Percentiles rank a stretch among this genome's conserved stretches.
These are phyloP conservation scores for Babesia caballi DNA, from an alignment of 169 alveolate genomes.

Conservation along the genomic window DNA sequence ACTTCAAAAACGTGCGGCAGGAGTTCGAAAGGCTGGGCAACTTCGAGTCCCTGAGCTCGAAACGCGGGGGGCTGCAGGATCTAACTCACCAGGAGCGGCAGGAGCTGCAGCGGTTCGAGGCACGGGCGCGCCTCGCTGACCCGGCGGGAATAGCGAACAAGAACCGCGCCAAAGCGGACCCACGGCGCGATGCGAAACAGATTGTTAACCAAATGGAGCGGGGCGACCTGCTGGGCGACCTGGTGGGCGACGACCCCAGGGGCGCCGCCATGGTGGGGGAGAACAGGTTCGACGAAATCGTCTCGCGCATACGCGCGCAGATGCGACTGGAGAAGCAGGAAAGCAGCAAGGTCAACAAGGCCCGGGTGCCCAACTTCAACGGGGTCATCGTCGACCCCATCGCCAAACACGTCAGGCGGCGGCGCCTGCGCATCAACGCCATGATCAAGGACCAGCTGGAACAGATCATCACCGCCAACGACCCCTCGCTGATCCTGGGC, in stretches of 20 bases:
- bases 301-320: conserved; percentile 72
- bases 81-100: conserved; percentile 73
- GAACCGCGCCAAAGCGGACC: conserved; percentile 66
- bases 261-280: conserved; percentile 48
- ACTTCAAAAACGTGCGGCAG: conserved; percentile 2
- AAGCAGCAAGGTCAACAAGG: conserved; percentile 67
- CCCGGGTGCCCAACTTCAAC: conserved; percentile 71
- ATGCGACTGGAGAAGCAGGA: conserved; percentile 69
- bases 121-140: conserved; percentile 60
- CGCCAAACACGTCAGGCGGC: conserved; percentile 67
- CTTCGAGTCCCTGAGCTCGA: conserved; percentile 54
- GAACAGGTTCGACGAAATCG: conserved; percentile 73
- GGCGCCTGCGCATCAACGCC: conserved; percentile 67
- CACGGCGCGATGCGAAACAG: conserved; percentile 69
- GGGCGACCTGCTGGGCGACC: neutral
- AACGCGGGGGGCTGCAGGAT: conserved; percentile 51
- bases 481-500: conserved; percentile 62
- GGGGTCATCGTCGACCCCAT: conserved; percentile 73
- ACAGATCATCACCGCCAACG: conserved; percentile 69
- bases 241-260: conserved; percentile 6
- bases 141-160: conserved; percentile 62
- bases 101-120: conserved; percentile 65
- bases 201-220: conserved; percentile 41
- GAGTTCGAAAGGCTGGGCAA: conserved; percentile 4
- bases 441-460: conserved; percentile 72